Conservation (phyloP, 2,329 filamentous ascomycete species). For the Lomentospora prolificans region DNA sequence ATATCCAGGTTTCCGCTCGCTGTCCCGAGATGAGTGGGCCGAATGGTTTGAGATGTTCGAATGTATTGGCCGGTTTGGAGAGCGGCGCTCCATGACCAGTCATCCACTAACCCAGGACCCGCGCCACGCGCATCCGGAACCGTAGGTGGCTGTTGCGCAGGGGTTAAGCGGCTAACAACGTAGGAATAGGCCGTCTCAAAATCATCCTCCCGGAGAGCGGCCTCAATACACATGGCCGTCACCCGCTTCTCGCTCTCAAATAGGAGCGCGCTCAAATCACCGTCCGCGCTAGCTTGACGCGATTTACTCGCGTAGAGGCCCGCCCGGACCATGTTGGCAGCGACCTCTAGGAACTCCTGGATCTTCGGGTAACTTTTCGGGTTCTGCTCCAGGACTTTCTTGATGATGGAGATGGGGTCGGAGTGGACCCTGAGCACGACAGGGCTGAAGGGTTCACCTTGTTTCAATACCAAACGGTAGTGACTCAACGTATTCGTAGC, state of each 20-base stretch:
- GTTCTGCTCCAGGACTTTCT: slow-evolving; percentile 68
- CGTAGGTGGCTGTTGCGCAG: slow-evolving; percentile 12
- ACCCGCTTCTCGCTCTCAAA: slow-evolving; percentile 52
- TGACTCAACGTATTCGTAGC: slow-evolving; percentile 68
- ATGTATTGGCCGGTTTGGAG: slow-evolving; percentile 69
- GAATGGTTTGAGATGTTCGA: slow-evolving; percentile 40
- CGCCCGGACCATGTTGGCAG: slow-evolving; percentile 54
- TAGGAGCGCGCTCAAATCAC: slow-evolving; percentile 19
- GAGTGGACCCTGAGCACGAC: slow-evolving; percentile 67
- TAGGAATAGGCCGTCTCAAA: slow-evolving; percentile 85
- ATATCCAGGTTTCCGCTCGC: slow-evolving; percentile 51
- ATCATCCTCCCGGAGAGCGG: slow-evolving; percentile 64
- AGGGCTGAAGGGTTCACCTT: slow-evolving; percentile 70
- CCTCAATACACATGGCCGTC: slow-evolving; percentile 71
- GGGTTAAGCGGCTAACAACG: slow-evolving; percentile 58
- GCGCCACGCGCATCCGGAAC: slow-evolving; percentile 14
- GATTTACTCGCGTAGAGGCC: slow-evolving; percentile 26
- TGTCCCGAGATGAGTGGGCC: slow-evolving; percentile 50
- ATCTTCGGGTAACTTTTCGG: slow-evolving; percentile 62
- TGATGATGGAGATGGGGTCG: slow-evolving; percentile 65
- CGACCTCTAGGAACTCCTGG: slow-evolving; percentile 63
- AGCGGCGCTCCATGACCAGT: slow-evolving; percentile 71
- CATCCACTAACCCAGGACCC: slow-evolving; percentile 29
- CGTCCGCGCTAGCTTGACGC: neutral
- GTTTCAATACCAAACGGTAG: slow-evolving; percentile 68